Base-by-base conservation (phyloP, 1,284 basidiomycete genomes). In the Gymnopus androsaceus region DNA sequence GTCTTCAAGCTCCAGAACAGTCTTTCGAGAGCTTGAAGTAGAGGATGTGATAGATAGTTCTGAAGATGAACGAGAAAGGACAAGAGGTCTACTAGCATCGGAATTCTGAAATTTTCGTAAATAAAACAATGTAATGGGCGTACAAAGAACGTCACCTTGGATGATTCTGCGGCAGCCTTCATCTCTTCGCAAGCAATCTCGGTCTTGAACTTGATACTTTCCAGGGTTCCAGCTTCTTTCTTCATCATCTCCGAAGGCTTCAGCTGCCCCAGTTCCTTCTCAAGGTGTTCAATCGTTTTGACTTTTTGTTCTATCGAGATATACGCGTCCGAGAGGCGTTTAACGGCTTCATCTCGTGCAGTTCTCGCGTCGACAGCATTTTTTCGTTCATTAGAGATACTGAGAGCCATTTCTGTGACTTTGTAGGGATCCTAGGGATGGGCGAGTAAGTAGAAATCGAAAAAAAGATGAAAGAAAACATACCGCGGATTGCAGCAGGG, bases 331-430 rank as follows among this genome's bases (percentile, higher is more conserved):
- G 78, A 74, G n/a, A 90, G 77, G 27, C 79, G 81, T 37, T 78
- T 68, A 1, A 87, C 79, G n/a, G 79, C 80, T 33, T 76, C 78
- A 65, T 90, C 88, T 40, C 88, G 81, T 27, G 87, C 87, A 34
- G 70, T 73, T 51, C 85, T 67, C 1, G 84, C 85, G 63, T 90
- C 87, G 15, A 69, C 66, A 2, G 83, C 76, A 38, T 80, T 81
- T 56, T 81, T 61, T 46, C 75, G 75, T 61, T 88, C 85, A 28
- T 82, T 68, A 57, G 83, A 78, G 17, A 86, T 69, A 51, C 82
- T 79, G 25, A 85, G 69, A 14, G 81, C 75, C 65, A 81, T 72
- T 56, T 83, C 79, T 3, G 75, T 76, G 36, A 73, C 67, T 45
- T 71, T 71, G 44, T 76, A 69, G 12, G 76, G 74, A 53, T 75